Evolutionary conservation across 2,329 filamentous ascomycete species (phyloP).

Genomic region (Graphiopsis chlorocephala): DNA sequence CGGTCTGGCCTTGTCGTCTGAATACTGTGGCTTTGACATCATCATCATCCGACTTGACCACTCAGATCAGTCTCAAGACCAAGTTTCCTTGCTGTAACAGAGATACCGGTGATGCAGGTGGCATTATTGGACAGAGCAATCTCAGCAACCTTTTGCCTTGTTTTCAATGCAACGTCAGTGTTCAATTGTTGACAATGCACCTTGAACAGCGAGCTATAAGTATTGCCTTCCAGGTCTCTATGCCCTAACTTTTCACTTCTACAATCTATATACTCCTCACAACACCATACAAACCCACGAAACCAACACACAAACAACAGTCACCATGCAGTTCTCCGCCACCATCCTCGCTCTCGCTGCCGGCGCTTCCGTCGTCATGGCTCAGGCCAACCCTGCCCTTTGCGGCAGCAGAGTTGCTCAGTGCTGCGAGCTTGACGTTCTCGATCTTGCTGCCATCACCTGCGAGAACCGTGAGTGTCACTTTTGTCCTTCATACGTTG

Average conservation of each 20-base stretch:
- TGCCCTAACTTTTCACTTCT: neutral
- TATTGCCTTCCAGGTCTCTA: neutral
- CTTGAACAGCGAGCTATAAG: neutral
- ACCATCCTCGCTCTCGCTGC: slow-evolving; percentile 10
- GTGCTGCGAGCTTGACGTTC: slow-evolving; percentile 17
- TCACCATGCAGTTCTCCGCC: neutral
- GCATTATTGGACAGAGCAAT: neutral
- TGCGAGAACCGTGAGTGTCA: slow-evolving; percentile 15
- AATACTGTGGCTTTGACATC: neutral
- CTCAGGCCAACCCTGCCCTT: slow-evolving; percentile 13
- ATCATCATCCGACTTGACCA: slow-evolving; percentile 1
- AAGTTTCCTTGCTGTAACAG: neutral
- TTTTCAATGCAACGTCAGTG: neutral
- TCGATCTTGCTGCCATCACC: slow-evolving; percentile 14
- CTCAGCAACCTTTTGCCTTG: neutral
- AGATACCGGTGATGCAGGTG: neutral
- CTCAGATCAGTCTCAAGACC: slow-evolving; percentile 1
- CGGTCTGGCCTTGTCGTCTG: neutral
- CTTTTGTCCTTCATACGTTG: neutral
- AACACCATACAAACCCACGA: neutral
- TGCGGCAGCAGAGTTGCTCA: slow-evolving; percentile 8
- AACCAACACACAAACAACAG: neutral
- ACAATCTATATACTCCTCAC: neutral
- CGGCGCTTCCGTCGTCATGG: slow-evolving; percentile 17
- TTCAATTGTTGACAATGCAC: neutral